Base-by-base conservation (phyloP, 2,329 filamentous ascomycete species). In the Arthroderma uncinatum region DNA sequence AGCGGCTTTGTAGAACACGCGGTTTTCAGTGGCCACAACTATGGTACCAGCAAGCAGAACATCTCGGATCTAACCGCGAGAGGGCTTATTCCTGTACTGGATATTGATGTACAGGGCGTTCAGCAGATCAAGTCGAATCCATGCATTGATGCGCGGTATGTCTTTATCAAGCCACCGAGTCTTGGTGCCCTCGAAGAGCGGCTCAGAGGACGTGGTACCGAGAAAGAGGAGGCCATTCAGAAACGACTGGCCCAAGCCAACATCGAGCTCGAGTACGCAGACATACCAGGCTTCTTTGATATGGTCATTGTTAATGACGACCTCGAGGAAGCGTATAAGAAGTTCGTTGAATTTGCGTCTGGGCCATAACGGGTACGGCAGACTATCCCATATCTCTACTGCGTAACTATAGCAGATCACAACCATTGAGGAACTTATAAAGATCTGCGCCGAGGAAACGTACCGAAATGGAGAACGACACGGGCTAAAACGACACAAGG, bases 71-170 rank as follows among this genome's bases (percentile, higher is more conserved):
- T 62, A 37, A 47, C n/a, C 5, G 47, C 30, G 10, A 63, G 61
- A 37, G 62, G 61, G 16, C 78, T 78, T 65, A 79, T 87, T 30
- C 89, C 89, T 60, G 82, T 95, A 52, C 75, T 95, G 63, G 89
- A 95, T 71, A 95, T 95, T 68, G 89, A 95, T 78, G 93, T 95
- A 86, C 58, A 82, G 77, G 89, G 89, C 61, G 87, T 94, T 59
- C 94, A 93, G 76, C 89, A 94, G 73, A 85, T 95, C 67, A 87
- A 87, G 70, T 79, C 80, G 58, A 85, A 62, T 14, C 14, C 84
- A 54, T 76, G 76, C 61, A 80, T 89, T 62, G 77, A 82, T 55
- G 86, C 87, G 2, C 82, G 86, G 58, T 93, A 86, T 73, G 76
- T 93, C 64, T 94, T 94, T 72, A 79, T 95, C 60, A 80, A 83